Base-by-base conservation (phyloP, 176 grass and related monocot genomes). In the Oryza australiensis region DNA sequence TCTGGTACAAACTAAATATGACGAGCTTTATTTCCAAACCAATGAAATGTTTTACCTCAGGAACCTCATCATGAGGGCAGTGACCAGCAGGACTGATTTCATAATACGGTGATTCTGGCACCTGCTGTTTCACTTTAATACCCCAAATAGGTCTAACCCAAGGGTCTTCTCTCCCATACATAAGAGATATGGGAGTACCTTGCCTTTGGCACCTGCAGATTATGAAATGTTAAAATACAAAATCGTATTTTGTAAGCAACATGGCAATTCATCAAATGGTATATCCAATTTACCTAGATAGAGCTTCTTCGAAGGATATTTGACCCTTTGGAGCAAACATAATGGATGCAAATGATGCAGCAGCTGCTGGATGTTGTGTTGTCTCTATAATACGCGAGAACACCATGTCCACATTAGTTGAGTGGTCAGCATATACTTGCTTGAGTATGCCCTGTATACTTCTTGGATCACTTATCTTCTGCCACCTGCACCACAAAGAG, bases 1-100 rank as follows among this genome's bases (percentile, higher is more conserved):
- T 28, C 65, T 30, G 57, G 5, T 24, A 22, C 28, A 72, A 34
- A 10, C 32, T 37, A 86, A 74, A 40, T 40, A 40, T 71, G 13
- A 29, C 34, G 30, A 71, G 15, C 48, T 75, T 24, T 24, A 63
- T 76, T 80, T 28, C 16, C 15, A 32, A 57, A 79, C 1, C 27
- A 71, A 12, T 29, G 23, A 1, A 66, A 67, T 67, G 26, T 53
- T 65, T 80, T 94, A 98, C 95, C 96, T 99, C 96, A 64, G 96
- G 96, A 89, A 99, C 96, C 79, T 99, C 96, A 53, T 99, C 96
- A 23, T 99, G 96, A 29, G 96, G 96, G 86, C 96, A 99, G 80
- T 95, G 96, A 77, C 91, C 96, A 22, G 96, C 96, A 23, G 96
- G 93, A 83, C 88, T 91, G 66, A 99, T 99, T 92, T 99, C 88